These are phyloP conservation scores for Aspergillus novoparasiticus DNA, from an alignment of 2,329 filamentous ascomycete genomes.

Conservation along the genomic window DNA sequence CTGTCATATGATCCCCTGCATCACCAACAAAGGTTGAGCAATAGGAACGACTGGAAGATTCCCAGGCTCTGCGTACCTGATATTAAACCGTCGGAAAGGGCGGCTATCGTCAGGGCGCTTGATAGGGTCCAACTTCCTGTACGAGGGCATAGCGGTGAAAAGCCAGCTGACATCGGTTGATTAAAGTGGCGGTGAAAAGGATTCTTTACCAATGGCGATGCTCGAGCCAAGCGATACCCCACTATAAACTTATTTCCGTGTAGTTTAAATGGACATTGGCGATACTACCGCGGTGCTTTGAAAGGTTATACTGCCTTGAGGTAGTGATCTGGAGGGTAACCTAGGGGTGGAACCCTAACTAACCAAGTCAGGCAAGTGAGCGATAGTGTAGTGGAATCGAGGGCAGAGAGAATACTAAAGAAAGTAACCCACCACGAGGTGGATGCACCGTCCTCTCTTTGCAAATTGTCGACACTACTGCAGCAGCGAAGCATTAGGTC, in stretches of 20 bases:
- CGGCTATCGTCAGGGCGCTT: not conserved
- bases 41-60: not conserved
- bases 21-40: not conserved
- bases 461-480: not conserved
- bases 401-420: not conserved
- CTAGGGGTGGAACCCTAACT: not conserved
- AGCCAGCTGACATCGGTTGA: not conserved
- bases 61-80: not conserved
- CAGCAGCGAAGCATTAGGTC: not conserved
- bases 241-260: not conserved
- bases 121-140: not conserved
- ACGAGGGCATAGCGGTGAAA: constrained; percentile 1
- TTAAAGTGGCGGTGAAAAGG: not conserved
- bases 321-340: not conserved
- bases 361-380: too few species aligned
- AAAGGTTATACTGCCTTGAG: not conserved
- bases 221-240: not conserved
- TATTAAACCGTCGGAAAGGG: not conserved
- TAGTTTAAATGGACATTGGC: not conserved
- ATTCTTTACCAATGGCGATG: not conserved
- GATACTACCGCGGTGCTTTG: not conserved
- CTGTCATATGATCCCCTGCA: not conserved
- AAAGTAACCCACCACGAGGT: not conserved
- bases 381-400: too few species aligned
- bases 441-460: not conserved